Evolutionary conservation across 2,329 filamentous ascomycete species (phyloP), one percentile per base, ranked within the genome.

Genomic region (Cordyceps farinosa): DNA sequence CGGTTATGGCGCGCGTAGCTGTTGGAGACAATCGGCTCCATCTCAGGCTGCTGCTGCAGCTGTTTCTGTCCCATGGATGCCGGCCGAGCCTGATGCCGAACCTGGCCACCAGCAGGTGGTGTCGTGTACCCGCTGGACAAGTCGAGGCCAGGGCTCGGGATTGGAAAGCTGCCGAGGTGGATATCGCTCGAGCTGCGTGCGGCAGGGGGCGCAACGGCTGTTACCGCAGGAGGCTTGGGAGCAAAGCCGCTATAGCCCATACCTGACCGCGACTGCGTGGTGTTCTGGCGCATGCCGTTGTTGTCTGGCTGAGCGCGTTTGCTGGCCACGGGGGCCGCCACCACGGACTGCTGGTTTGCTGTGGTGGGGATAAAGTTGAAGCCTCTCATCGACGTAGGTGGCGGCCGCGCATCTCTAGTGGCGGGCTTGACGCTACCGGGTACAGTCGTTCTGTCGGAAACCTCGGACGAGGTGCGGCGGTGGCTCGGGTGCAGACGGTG

Each of bases 331-430:
- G 53, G 34, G 10, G 47, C 32, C 3, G 17, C 2, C 45, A 22
- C 29, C 56, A 54, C 22, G 22, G 29, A 40, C 38, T 47, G 59
- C 5, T 48, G 42, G 11, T n/a, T 61, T 27, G 51, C 13, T 15
- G 48, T 29, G 38, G 34, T 38, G 29, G 61, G 38, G 29, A 73
- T 71, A 8, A 69, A 68, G 32, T 57, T 68, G 64, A 73, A 75
- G 3, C 70, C 70, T 47, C 73, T 69, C 66, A 68, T 73, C 1
- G 73, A 73, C 2, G 71, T 68, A 1, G 73, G 73, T 2, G 73
- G 73, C 2, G 74, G 71, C 27, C 71, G 68, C 30, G 68, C 60
- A 50, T 72, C 68, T 29, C 58, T 29, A 13, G 67, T 22, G 30
- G 50, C 51, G 5, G 65, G 62, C 36, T 64, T 62, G 10, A 56